Evolutionary conservation across 2,329 filamentous ascomycete genomes (phyloP), one percentile per base, ranked within the genome.

Genomic region (Pestalotiopsis sp.): DNA sequence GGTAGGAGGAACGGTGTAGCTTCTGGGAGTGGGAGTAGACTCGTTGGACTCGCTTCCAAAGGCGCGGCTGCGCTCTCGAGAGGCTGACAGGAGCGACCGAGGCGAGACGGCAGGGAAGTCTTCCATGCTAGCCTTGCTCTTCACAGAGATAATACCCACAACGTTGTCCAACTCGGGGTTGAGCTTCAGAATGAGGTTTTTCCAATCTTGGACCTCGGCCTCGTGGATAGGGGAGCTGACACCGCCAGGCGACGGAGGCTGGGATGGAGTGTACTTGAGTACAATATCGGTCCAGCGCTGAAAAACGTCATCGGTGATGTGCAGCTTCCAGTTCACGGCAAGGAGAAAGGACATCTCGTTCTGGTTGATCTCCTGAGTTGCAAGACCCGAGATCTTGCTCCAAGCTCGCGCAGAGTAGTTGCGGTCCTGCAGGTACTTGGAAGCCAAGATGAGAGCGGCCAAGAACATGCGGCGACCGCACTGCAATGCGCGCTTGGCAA

Each of bases 371-470:
- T 99, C 96, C 68, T 89, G 85, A 3, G 94, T 95, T 78, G 93
- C 94, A 68, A 99, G 86, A n/a, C 96, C 96, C 20, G 96, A 98
- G 75, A 99, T 99, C 85, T 97, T 98, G 81, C 95, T 98, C 96
- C 96, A 99, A 57, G 96, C 96, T 68, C 95, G 91, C 63, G 96
- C 94, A 14, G 96, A 98, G 82, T 97, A 99, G 82, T 98, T 99
- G 74, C 95, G 92, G 79, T 99, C 96, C 81, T 99, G 96, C 61
- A 99, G 85, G 79, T 98, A 99, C 84, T 99, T 99, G 45, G 96
- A 98, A 1, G 96, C 96, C 68, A 99, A 86, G 73, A 99, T 98
- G 70, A 99, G 86, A 62, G 95, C 95, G 12, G 96, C 91, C 66
- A 99, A 87, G 79, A 99, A 98, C 95, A 98, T 98, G 76, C 96